Base-by-base conservation (phyloP, 73 alveolate species). In the Tetrahymena thermophila region DNA sequence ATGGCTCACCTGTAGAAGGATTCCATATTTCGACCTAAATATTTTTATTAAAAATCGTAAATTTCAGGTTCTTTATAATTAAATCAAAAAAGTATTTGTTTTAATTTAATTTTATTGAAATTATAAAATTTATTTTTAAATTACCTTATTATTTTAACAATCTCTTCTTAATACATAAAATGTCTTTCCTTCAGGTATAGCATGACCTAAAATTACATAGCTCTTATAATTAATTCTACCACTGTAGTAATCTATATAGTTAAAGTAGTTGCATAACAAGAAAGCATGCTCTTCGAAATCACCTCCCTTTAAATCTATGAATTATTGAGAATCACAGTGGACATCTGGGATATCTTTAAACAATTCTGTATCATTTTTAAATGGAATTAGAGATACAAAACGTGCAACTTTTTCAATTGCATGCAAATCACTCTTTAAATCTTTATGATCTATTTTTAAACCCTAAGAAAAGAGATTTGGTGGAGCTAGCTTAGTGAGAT, bases 281-380 rank as follows among this genome's bases (percentile, higher is more conserved):
- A 99, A 98, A 21, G 99, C 99, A 96, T 99, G 99, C 93, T 99
- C 99, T 96, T 99, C 99, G 96, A 98, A 98, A 97, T 99, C 99
- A 35, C 99, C 99, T 84, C 98, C 99, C 13, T 99, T 98, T 43
- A 98, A 96, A 96, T 97, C 99, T 21, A 99, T 85, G 96, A 99
- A 98, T 96, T 99, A 99, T 94, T 99, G 97, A 94, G 99, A 98
- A 42, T 98, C 98, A 43, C 99, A 98, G 99, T 99, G 99, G 57
- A 99, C 96, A 96, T 99, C 99, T 23, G 99, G 99, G 98, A 99
- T 94, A 94, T 98, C 99, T 94, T 97, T 98, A 96, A 99, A 98
- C 1, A 99, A 98, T 96, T 97, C 97, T 95, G 98, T 98, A 95
- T 99, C 99, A 94, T 99, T 99, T 25, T 98, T 96, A 94, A 98